Conservation (phyloP, 139 green algal genomes). For the Eudorina sp. region DNA sequence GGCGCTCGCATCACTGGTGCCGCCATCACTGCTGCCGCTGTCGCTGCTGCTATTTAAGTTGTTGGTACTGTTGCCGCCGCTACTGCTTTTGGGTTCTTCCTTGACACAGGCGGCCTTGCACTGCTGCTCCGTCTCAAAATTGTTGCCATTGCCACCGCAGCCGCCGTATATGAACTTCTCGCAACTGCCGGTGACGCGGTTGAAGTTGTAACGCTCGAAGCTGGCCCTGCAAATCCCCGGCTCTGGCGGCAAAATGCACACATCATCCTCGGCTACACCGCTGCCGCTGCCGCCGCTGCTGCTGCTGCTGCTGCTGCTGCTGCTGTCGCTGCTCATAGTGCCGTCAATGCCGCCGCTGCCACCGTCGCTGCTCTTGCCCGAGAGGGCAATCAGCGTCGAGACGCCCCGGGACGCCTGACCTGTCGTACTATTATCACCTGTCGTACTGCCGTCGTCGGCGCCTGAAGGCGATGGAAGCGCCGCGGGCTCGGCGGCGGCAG, state of each 20-base stretch:
- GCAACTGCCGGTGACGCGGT: background rate
- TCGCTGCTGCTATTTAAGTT: background rate
- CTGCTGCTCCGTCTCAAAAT: background rate
- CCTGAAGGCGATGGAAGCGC: too few species aligned
- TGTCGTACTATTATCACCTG: too few species aligned
- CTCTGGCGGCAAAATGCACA: background rate
- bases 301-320: background rate
- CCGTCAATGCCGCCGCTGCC: background rate
- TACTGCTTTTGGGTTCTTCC: background rate
- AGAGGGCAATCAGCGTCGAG: background rate
- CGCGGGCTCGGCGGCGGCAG: background rate
- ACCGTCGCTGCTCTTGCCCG: background rate
- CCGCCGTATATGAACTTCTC: slow-evolving; percentile 43
- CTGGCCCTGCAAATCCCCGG: slow-evolving; percentile 28
- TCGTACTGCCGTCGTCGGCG: background rate
- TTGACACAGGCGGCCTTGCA: slow-evolving; percentile 13
- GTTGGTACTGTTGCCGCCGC: too few species aligned
- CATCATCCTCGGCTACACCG: background rate
- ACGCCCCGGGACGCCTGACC: too few species aligned
- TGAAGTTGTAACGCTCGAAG: slow-evolving; percentile 23
- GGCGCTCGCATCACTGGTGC: background rate
- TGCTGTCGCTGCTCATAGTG: background rate
- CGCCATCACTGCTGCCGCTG: background rate
- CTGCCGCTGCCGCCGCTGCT: background rate
- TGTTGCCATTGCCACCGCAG: slow-evolving; percentile 53